phyloP scores from a whole-genome alignment of 306 rosid species.

The Vigna radiata region DNA sequence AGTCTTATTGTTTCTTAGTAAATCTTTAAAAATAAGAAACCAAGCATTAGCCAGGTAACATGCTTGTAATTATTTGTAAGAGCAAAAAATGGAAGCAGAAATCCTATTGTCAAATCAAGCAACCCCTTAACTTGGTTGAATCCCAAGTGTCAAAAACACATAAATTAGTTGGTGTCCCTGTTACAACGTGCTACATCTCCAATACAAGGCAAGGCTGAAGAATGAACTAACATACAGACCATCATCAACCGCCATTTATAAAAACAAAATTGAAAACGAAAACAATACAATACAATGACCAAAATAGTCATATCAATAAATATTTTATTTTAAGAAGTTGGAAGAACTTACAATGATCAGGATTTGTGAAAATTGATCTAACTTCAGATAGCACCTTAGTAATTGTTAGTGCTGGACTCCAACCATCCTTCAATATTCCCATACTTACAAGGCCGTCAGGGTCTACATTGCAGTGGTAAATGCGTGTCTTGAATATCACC shows the following conservation, averaged over 20 bases:
- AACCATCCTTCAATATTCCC: conserved; percentile 79
- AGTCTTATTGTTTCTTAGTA: no score
- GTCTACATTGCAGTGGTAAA: conserved; percentile 89
- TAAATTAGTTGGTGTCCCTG: background rate
- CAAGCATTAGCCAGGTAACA: no score
- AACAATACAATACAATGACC: background rate
- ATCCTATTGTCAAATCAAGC: background rate
- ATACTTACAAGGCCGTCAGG: conserved; percentile 65
- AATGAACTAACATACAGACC: background rate
- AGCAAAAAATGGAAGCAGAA: no score
- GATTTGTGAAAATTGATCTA: conserved; percentile 69
- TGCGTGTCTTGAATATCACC: conserved; percentile 88
- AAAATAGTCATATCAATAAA: background rate
- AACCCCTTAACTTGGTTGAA: conserved; percentile 5
- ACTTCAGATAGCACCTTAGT: conserved; percentile 78
- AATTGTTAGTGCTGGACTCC: conserved; percentile 96
- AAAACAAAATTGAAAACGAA: conserved; percentile 1
- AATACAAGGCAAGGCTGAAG: conserved; percentile 15
- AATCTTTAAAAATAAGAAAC: no score
- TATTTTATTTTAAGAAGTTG: background rate
- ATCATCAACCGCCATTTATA: conserved; percentile 1
- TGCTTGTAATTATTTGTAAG: no score
- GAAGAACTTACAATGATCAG: conserved; percentile 79
- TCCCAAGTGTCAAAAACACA: background rate
- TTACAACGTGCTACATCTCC: conserved; percentile 1